These are phyloP conservation scores for Groenewaldozyma auringiensis DNA, from an alignment of 1,139 yeast genomes.

Conservation along the genomic window DNA sequence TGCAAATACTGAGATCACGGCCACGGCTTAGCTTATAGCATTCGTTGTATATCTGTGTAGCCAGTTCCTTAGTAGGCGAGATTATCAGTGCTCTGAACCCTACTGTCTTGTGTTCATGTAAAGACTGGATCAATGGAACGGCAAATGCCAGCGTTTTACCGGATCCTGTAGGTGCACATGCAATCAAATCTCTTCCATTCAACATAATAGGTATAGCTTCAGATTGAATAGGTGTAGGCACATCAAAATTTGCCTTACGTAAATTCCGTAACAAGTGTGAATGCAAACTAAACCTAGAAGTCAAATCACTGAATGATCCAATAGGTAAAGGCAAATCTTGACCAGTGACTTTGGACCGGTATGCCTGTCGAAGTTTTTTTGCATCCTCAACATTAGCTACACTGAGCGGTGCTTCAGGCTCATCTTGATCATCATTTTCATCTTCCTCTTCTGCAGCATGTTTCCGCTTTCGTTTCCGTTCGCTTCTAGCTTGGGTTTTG, in stretches of 20 bases:
- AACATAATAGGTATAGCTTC: constrained; percentile 71
- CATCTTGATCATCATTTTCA: constrained; percentile 22
- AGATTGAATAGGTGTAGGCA: constrained; percentile 89
- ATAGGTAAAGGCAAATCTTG: constrained; percentile 78
- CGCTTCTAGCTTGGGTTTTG: constrained; percentile 6
- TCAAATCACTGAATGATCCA: constrained; percentile 77
- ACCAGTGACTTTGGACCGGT: constrained; percentile 63
- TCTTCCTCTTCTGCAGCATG: constrained; percentile 8
- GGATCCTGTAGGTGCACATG: constrained; percentile 93
- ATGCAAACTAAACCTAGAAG: constrained; percentile 59
- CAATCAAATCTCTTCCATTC: constrained; percentile 60
- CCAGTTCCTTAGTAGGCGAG: constrained; percentile 90
- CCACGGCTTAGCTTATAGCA: constrained; percentile 46
- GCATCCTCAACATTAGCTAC: constrained; percentile 55
- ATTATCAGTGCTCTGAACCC: constrained; percentile 72
- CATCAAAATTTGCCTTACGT: constrained; percentile 59
- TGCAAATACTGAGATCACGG: constrained; percentile 52
- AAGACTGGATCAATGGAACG: constrained; percentile 64
- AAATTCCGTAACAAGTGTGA: constrained; percentile 57
- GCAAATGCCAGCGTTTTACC: constrained; percentile 88
- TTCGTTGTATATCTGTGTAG: constrained; percentile 74
- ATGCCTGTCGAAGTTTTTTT: constrained; percentile 42
- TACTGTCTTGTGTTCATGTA: constrained; percentile 22
- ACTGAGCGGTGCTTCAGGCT: constrained; percentile 35
- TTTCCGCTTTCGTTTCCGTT: background rate